Conservation (phyloP, 2,329 filamentous ascomycete genomes). For the Sporothrix luriei region DNA sequence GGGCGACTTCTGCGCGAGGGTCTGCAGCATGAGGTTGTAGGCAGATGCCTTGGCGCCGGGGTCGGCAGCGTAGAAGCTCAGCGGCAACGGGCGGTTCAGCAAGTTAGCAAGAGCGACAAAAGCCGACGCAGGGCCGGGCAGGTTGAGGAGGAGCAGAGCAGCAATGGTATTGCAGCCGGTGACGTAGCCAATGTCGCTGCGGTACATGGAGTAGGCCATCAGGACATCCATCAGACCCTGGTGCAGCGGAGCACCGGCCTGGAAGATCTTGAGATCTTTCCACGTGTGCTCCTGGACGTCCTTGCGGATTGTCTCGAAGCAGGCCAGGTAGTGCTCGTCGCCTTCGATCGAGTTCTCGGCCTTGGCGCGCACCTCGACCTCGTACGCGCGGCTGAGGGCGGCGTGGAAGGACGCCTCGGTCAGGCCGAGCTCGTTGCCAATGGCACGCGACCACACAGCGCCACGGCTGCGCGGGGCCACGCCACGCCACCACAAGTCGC, state of each 20-base stretch:
- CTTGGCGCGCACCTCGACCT: conserved; percentile 60
- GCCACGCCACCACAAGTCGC: conserved; percentile 82
- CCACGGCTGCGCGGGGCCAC: conserved; percentile 71
- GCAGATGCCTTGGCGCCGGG: conserved; percentile 67
- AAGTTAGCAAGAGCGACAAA: conserved; percentile 76
- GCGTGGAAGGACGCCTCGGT: conserved; percentile 69
- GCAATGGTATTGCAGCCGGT: conserved; percentile 75
- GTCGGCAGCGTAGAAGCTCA: conserved; percentile 75
- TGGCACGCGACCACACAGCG: conserved; percentile 68
- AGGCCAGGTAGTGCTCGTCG: conserved; percentile 58
- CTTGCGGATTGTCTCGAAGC: conserved; percentile 64
- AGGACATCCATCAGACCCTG: conserved; percentile 70
- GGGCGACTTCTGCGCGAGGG: conserved; percentile 65
- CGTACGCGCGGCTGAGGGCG: conserved; percentile 67
- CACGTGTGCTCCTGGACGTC: conserved; percentile 68
- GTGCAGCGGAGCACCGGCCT: conserved; percentile 66
- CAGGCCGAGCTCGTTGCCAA: conserved; percentile 73
- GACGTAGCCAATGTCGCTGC: conserved; percentile 78
- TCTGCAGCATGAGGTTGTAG: conserved; percentile 69
- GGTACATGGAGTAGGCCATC: conserved; percentile 78
- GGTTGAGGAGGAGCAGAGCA: conserved; percentile 71
- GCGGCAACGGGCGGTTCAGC: conserved; percentile 72
- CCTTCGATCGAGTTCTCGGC: conserved; percentile 56
- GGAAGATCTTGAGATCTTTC: conserved; percentile 73
- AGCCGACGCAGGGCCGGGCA: conserved; percentile 62